A percentile compares a stretch with the other conserved stretches of the same genome.
Evolutionary conservation across 768 basidiomycete genomes (phyloP).

Genomic region (Suillus cothurnatus): DNA sequence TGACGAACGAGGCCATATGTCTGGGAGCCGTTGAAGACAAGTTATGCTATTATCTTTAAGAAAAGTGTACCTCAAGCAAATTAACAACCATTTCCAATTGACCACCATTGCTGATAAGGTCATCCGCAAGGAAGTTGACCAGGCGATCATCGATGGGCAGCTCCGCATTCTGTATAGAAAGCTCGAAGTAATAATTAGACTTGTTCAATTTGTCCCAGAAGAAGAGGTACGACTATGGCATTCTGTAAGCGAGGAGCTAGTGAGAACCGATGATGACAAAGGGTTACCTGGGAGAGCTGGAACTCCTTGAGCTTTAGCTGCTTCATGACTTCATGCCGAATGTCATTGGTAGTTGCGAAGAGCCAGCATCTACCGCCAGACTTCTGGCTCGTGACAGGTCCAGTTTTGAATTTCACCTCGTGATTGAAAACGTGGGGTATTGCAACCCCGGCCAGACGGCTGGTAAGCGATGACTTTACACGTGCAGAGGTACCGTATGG

Average conservation of each 20-base stretch:
- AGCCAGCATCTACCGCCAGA: conserved; percentile 94
- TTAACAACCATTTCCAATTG: conserved; percentile 94
- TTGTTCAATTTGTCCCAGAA: conserved; percentile 98
- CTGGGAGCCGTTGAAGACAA: conserved; percentile 31
- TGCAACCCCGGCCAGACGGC: conserved; percentile 59
- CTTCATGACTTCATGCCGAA: conserved; percentile 85
- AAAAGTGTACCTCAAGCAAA: conserved; percentile 52
- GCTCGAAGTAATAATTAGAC: conserved; percentile 85
- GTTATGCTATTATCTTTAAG: neutral
- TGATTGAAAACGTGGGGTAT: conserved; percentile 85
- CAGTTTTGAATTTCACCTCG: conserved; percentile 76
- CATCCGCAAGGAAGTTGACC: conserved; percentile 71
- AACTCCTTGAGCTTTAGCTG: conserved; percentile 85
- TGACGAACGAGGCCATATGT: conserved; percentile 90
- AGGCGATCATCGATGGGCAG: conserved; percentile 82
- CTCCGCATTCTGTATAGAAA: conserved; percentile 79
- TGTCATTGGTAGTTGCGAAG: conserved; percentile 88
- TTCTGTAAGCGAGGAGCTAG: neutral
- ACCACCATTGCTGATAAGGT: conserved; percentile 88
- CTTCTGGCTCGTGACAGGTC: conserved; percentile 85
- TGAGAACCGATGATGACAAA: conserved; percentile 7
- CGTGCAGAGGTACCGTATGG: too few species aligned
- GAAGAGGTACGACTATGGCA: conserved; percentile 77
- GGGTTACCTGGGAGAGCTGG: conserved; percentile 80
- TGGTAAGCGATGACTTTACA: conserved; percentile 62